These are phyloP conservation scores for Lachancea cidri DNA, from an alignment of 805 yeast genomes.

Conservation along the genomic window DNA sequence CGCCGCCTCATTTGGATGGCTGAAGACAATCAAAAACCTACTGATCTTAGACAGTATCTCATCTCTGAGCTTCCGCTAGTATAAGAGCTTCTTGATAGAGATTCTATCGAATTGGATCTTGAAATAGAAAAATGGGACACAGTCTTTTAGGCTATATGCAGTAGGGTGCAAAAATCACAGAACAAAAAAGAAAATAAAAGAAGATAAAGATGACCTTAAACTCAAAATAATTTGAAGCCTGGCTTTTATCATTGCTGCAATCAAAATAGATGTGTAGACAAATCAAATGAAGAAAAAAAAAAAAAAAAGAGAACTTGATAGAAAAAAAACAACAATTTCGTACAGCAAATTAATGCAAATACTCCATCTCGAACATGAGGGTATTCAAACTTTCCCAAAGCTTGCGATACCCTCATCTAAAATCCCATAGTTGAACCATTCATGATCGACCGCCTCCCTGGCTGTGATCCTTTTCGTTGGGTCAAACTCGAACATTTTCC, in stretches of 20 bases:
- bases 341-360: background rate
- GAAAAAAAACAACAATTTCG: background rate
- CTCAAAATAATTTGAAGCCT: background rate
- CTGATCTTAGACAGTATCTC: background rate
- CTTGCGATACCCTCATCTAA: slow-evolving; percentile 47
- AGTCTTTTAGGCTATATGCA: background rate
- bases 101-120: background rate
- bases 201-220: background rate
- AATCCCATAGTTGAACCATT: slow-evolving; percentile 69
- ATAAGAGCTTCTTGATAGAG: background rate
- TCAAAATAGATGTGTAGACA: background rate
- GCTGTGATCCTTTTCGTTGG: slow-evolving; percentile 72
- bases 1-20: background rate
- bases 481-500: slow-evolving; percentile 61
- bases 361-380: no score
- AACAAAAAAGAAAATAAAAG: background rate
- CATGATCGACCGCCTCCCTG: slow-evolving; percentile 69
- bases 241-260: background rate
- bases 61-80: background rate
- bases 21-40: background rate
- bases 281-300: background rate
- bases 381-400: slow-evolving; percentile 20
- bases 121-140: no score
- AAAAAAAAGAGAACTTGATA: background rate
- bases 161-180: background rate